Base-by-base conservation (phyloP, 2,329 filamentous ascomycete genomes). In the Talaromyces sp. region DNA sequence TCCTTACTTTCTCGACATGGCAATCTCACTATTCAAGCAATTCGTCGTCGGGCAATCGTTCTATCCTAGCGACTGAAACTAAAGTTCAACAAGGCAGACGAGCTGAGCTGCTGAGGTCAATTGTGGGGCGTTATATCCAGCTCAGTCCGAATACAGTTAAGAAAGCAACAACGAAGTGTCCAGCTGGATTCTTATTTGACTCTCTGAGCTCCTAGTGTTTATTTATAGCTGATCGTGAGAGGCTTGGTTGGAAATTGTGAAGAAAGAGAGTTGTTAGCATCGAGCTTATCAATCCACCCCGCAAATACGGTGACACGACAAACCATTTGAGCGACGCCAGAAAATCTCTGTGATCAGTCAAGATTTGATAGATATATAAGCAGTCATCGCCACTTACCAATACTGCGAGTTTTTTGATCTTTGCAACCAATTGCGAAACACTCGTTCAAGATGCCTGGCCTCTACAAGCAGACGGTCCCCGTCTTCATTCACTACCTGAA, bases 401-500 rank as follows among this genome's bases (percentile, higher is more conserved):
- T 1, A 2, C 21, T 52, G 11, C 28, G 8, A 33, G 25, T n/a
- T 52, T 11, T 3, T 25, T 52, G 25, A 52, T 33, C 18, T 2
- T 18, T 33, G 28, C 21, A 31, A 11, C 33, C 28, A 52, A 31
- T 31, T 52, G 48, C 48, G 28, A 52, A 52, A 33, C 18, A 54
- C 14, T 21, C n/a, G 21, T 28, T 44, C 39, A 65, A 14, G 1
- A 65, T 61, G 46, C 23, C 60, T 18, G 63, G 66, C 42, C 65
- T 73, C 40, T 72, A 72, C 73, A 70, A 74, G 21, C 65, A 75
- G 62, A 73, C 72, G 63, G 69, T 84, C 63, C 73, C 75, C 1
- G 70, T 78, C 57, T 73, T 82, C 66, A 74, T 82, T 68, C 69
- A 70, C 18, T 73, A 73, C 61, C 73, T 84, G 25, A 74, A 76